phyloP scores from a whole-genome alignment of 345 rosid species.

The Moricandia moricandioides region DNA sequence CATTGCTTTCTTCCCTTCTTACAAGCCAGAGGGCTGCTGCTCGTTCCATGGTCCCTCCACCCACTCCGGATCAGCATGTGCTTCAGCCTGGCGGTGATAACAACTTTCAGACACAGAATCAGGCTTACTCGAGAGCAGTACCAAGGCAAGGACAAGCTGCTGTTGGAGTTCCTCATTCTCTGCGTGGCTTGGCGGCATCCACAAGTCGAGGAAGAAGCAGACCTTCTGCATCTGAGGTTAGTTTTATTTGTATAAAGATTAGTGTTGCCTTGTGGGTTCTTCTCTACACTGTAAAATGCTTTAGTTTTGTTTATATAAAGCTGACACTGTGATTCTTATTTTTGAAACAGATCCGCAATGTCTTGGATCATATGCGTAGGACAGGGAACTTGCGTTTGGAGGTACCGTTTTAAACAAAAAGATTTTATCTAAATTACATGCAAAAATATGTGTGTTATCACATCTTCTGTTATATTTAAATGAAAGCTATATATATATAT shows the following conservation, averaged over 20 bases:
- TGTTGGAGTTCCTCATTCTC: constrained; percentile 50
- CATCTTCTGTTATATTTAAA: background rate
- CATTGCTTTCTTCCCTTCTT: constrained; percentile 54
- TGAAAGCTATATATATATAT: background rate
- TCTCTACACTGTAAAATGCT: background rate
- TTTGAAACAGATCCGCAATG: constrained; percentile 61
- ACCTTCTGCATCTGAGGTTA: constrained; percentile 71
- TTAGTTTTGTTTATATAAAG: background rate
- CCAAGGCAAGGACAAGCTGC: constrained; percentile 61
- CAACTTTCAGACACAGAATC: constrained; percentile 44
- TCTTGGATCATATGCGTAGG: constrained; percentile 84
- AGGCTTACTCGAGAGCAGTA: constrained; percentile 47
- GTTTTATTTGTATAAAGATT: constrained; percentile 30
- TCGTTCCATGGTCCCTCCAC: constrained; percentile 39
- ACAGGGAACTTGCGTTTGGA: constrained; percentile 73
- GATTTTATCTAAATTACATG: background rate
- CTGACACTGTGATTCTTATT: constrained; percentile 31
- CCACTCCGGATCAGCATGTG: constrained; percentile 44
- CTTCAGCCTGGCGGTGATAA: constrained; percentile 49
- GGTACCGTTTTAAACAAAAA: constrained; percentile 39
- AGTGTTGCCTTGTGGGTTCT: background rate
- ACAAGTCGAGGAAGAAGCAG: constrained; percentile 74
- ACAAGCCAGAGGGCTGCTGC: constrained; percentile 47
- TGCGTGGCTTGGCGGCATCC: constrained; percentile 50
- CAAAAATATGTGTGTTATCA: background rate